A percentile compares a stretch with the other conserved stretches of the same genome.
Conservation (phyloP, 805 yeast species). For the Cyberlindnera mycetangii region DNA sequence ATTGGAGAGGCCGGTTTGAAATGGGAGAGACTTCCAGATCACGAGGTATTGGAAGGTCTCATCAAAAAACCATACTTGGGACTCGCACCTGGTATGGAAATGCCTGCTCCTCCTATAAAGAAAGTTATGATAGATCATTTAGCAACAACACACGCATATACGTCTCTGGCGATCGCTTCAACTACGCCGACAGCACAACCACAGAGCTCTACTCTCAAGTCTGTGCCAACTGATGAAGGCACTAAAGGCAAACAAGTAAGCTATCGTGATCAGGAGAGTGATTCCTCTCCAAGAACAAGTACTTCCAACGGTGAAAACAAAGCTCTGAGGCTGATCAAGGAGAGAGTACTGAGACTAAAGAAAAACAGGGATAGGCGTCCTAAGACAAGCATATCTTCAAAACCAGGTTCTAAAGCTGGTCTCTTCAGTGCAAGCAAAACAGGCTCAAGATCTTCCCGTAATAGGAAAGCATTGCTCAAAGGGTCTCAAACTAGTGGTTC, state of each 20-base stretch:
- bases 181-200: too few species aligned
- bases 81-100: slow-evolving; percentile 1
- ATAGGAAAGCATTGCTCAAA: too few species aligned
- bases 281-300: neutral
- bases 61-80: slow-evolving; percentile 1
- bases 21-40: slow-evolving; percentile 1
- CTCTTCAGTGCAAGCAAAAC: neutral
- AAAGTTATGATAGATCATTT: slow-evolving; percentile 5
- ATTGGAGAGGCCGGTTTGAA: neutral
- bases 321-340: neutral
- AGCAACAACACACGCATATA: neutral
- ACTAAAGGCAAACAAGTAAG: neutral
- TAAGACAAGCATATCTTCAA: neutral
- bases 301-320: neutral
- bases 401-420: neutral
- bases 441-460: too few species aligned
- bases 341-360: neutral
- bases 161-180: too few species aligned
- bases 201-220: too few species aligned
- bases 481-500: too few species aligned
- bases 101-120: neutral
- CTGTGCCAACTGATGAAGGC: neutral
- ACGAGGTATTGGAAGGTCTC: neutral
- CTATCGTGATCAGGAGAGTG: neutral
- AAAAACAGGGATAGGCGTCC: neutral